Percentiles rank a stretch among this genome's conserved stretches.
These are phyloP conservation scores for Rhynchospora breviuscula DNA, from an alignment of 176 grass and related monocot genomes.

Conservation along the genomic window DNA sequence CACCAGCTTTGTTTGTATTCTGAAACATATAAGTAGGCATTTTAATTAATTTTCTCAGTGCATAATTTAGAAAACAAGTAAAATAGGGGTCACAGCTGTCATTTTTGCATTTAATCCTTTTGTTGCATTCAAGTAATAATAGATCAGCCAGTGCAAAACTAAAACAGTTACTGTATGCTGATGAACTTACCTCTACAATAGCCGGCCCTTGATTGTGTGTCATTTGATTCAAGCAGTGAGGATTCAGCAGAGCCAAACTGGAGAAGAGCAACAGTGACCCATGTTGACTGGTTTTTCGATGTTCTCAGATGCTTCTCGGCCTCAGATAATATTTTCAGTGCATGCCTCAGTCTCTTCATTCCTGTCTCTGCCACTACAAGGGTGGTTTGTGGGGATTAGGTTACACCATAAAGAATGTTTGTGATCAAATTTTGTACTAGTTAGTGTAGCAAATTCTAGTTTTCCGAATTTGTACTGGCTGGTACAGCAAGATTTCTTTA, in stretches of 20 bases:
- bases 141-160: neutral
- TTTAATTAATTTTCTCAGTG: neutral
- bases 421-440: neutral
- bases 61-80: neutral
- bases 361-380: conserved; percentile 67
- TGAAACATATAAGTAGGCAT: neutral
- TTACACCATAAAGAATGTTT: neutral
- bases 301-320: conserved; percentile 94
- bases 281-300: conserved; percentile 94
- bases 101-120: neutral
- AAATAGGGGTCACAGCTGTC: neutral
- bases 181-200: conserved; percentile 62
- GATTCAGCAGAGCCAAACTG: conserved; percentile 74
- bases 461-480: neutral
- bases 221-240: conserved; percentile 54
- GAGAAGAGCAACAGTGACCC: conserved; percentile 98
- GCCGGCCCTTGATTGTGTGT: conserved; percentile 40
- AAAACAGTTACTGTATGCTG: neutral
- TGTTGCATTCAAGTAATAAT: neutral
- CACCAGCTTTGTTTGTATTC: neutral
- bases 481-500: neutral
- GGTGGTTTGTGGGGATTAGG: neutral
- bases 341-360: conserved; percentile 84
- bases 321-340: conserved; percentile 88
- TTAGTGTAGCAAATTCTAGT: no score